phyloP scores from a whole-genome alignment of 1,284 basidiomycete genomes.

The Trichosporon coremiiforme region DNA sequence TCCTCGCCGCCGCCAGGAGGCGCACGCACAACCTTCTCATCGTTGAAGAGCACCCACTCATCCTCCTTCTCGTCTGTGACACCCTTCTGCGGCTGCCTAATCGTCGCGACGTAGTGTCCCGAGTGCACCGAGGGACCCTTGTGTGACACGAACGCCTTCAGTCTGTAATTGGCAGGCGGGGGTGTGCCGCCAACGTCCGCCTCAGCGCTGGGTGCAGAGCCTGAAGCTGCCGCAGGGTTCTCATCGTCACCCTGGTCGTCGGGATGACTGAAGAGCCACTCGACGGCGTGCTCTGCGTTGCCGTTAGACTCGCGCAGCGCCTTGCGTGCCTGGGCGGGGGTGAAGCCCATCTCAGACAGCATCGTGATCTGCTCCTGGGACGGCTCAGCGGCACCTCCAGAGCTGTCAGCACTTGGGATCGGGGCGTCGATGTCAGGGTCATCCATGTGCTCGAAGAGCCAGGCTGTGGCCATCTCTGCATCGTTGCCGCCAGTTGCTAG shows the following conservation, averaged over 20 bases:
- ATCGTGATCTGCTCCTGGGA: conserved; percentile 69
- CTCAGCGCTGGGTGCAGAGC: conserved; percentile 29
- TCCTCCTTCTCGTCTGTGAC: conserved; percentile 47
- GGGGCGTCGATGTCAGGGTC: conserved; percentile 90
- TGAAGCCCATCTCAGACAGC: conserved; percentile 94
- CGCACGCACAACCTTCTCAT: conserved; percentile 91
- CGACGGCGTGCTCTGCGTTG: conserved; percentile 81
- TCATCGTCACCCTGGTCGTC: conserved; percentile 73
- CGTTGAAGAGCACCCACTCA: conserved; percentile 88
- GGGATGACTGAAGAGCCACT: conserved; percentile 96
- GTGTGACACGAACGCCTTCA: conserved; percentile 95
- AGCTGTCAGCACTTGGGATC: conserved; percentile 57
- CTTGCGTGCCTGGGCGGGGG: conserved; percentile 77
- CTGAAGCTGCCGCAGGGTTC: conserved; percentile 33
- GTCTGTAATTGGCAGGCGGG: conserved; percentile 71
- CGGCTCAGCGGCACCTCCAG: conserved; percentile 60
- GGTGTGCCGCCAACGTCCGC: conserved; percentile 60
- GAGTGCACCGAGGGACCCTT: conserved; percentile 94
- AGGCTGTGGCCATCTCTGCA: conserved; percentile 86
- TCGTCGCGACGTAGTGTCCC: conserved; percentile 71
- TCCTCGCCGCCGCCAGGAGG: conserved; percentile 63
- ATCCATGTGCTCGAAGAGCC: conserved; percentile 95
- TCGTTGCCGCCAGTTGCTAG: conserved; percentile 81
- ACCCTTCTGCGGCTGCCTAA: conserved; percentile 48
- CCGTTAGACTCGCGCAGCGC: conserved; percentile 81